Evolutionary conservation across 1,139 yeast species (phyloP).

Genomic region (Yamadazyma atmosphaerica): DNA sequence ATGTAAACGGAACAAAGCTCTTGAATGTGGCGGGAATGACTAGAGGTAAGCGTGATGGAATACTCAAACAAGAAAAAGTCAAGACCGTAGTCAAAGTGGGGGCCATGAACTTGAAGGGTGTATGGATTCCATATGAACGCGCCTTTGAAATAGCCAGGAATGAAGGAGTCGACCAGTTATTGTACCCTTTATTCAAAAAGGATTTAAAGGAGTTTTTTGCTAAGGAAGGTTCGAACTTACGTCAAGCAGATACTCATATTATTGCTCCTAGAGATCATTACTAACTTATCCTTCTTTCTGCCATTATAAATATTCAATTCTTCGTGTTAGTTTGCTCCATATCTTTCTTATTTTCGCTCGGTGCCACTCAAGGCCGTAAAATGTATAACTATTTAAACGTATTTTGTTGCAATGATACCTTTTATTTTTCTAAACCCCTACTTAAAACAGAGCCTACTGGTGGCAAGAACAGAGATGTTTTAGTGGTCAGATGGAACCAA

Average conservation of each 20-base stretch:
- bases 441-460: not conserved
- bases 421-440: not conserved
- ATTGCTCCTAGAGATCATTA: not conserved
- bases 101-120: conserved; percentile 55
- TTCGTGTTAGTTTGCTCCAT: no score
- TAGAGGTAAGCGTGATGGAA: conserved; percentile 93
- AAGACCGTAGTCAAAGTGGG: conserved; percentile 52
- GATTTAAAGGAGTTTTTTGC: conserved; percentile 39
- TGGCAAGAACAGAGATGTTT: not conserved
- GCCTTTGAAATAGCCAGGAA: conserved; percentile 53
- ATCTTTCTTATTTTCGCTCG: no score
- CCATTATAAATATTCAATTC: not conserved
- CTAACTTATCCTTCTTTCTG: not conserved
- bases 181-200: conserved; percentile 49
- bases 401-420: no score
- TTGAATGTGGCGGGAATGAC: conserved; percentile 94
- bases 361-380: no score
- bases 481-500: conserved; percentile 19
- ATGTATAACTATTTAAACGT: no score
- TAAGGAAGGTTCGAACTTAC: conserved; percentile 27
- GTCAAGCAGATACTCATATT: conserved; percentile 16
- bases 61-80: conserved; percentile 51
- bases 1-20: conserved; percentile 59
- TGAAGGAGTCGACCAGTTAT: conserved; percentile 40
- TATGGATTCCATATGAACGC: conserved; percentile 57